Conservation (phyloP, 805 yeast species). For the Candida nitratophila region DNA sequence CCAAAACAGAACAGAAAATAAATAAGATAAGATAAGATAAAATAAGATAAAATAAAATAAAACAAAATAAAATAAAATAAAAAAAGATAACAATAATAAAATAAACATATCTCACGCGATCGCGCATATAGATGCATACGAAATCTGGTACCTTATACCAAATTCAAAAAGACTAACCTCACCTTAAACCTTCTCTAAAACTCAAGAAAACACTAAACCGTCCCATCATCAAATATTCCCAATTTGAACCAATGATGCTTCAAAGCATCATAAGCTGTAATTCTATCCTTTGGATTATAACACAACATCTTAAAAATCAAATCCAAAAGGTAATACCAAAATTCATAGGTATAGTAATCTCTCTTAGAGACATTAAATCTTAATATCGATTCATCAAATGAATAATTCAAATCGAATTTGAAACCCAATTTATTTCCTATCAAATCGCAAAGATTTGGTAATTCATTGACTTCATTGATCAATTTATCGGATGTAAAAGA, state of each 20-base stretch:
- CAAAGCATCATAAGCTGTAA: conserved; percentile 48
- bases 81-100: too few relatives aligned
- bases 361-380: conserved; percentile 16
- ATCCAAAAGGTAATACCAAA: conserved; percentile 74
- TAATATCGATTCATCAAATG: conserved; percentile 18
- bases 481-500: conserved; percentile 27
- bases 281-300: conserved; percentile 43
- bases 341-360: conserved; percentile 57
- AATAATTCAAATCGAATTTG: conserved; percentile 14
- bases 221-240: conserved; percentile 53
- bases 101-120: too few relatives aligned
- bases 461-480: conserved; percentile 28
- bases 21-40: too few relatives aligned
- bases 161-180: too few relatives aligned
- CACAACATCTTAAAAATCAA: conserved; percentile 41
- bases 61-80: too few relatives aligned
- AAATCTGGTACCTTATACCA: too few relatives aligned
- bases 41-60: too few relatives aligned
- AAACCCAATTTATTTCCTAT: conserved; percentile 25
- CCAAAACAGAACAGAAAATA: too few relatives aligned
- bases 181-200: too few relatives aligned
- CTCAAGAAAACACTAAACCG: too few relatives aligned
- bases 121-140: too few relatives aligned
- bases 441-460: conserved; percentile 19
- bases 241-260: conserved; percentile 70